Evolutionary conservation across 768 basidiomycete genomes (phyloP).

Genomic region (Fibroporia radiculosa): DNA sequence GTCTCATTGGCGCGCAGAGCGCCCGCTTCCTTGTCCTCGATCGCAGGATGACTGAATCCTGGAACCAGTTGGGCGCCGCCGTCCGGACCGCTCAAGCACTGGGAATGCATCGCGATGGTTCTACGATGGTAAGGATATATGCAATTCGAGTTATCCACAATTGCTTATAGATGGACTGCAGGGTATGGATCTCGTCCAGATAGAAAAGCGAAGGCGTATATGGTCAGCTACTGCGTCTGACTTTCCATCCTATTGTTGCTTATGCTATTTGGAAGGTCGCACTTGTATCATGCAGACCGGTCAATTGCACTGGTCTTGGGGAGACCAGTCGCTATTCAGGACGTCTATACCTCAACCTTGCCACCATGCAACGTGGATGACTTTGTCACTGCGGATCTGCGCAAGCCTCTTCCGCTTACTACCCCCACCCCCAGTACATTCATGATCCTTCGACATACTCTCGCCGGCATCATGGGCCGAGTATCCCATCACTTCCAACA

Average conservation of each 20-base stretch:
- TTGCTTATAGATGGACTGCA: constrained; percentile 21
- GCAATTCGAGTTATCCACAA: neutral
- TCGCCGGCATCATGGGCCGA: constrained; percentile 79
- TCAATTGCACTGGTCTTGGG: constrained; percentile 90
- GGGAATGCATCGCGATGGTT: constrained; percentile 85
- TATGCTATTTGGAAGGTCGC: constrained; percentile 46
- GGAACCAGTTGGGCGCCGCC: constrained; percentile 92
- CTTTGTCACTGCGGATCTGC: constrained; percentile 37
- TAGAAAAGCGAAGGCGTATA: constrained; percentile 85
- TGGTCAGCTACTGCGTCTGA: too few species aligned
- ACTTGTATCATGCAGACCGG: constrained; percentile 89
- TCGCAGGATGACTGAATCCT: constrained; percentile 87
- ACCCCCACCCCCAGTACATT: constrained; percentile 82
- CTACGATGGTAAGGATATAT: constrained; percentile 54
- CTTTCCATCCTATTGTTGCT: neutral
- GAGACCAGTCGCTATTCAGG: constrained; percentile 83
- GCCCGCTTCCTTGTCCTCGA: constrained; percentile 69
- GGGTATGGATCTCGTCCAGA: constrained; percentile 67
- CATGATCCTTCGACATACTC: constrained; percentile 75
- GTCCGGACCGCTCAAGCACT: constrained; percentile 91
- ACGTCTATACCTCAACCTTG: constrained; percentile 79
- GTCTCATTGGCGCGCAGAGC: constrained; percentile 31
- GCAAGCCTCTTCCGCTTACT: constrained; percentile 49
- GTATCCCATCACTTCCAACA: constrained; percentile 93
- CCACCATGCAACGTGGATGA: constrained; percentile 70